These are phyloP conservation scores for Gigaspora rosea DNA, from an alignment of 192 early-diverging fungal genomes.

Conservation along the genomic window DNA sequence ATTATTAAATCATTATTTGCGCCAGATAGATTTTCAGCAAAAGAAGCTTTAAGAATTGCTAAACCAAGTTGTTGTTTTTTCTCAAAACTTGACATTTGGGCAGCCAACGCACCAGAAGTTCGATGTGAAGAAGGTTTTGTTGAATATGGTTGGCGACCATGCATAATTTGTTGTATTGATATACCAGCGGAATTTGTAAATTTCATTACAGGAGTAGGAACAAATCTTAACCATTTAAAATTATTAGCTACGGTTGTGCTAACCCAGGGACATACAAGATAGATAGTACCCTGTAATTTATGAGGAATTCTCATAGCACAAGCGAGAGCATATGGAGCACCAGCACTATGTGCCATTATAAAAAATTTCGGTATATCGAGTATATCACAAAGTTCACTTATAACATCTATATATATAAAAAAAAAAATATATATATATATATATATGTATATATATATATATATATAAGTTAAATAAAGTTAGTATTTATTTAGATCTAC, in stretches of 20 bases:
- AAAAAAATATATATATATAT: slow-evolving; percentile 32
- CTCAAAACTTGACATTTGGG: slow-evolving; percentile 38
- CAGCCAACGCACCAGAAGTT: slow-evolving; percentile 38
- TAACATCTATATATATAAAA: slow-evolving; percentile 46
- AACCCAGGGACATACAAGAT: slow-evolving; percentile 48
- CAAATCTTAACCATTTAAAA: slow-evolving; percentile 47
- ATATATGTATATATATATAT: not conserved
- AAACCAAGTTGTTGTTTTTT: slow-evolving; percentile 42
- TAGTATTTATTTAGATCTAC: not conserved
- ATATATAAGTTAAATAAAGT: not conserved
- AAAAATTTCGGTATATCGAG: slow-evolving; percentile 50
- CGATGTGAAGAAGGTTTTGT: slow-evolving; percentile 40
- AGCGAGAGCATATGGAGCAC: slow-evolving; percentile 47
- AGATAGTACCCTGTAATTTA: slow-evolving; percentile 44
- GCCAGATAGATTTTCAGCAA: slow-evolving; percentile 42
- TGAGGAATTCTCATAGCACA: slow-evolving; percentile 42
- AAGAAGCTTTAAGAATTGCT: slow-evolving; percentile 43
- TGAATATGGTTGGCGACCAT: slow-evolving; percentile 35
- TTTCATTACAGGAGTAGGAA: slow-evolving; percentile 43
- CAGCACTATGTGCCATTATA: slow-evolving; percentile 46
- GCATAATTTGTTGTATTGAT: slow-evolving; percentile 21
- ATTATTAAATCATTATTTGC: slow-evolving; percentile 48
- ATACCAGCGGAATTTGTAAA: slow-evolving; percentile 39
- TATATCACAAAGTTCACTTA: slow-evolving; percentile 44
- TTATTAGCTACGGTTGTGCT: slow-evolving; percentile 42